Evolutionary conservation across 352 stramenopile genomes (phyloP).

Genomic region (Globisporangium yorkense): DNA sequence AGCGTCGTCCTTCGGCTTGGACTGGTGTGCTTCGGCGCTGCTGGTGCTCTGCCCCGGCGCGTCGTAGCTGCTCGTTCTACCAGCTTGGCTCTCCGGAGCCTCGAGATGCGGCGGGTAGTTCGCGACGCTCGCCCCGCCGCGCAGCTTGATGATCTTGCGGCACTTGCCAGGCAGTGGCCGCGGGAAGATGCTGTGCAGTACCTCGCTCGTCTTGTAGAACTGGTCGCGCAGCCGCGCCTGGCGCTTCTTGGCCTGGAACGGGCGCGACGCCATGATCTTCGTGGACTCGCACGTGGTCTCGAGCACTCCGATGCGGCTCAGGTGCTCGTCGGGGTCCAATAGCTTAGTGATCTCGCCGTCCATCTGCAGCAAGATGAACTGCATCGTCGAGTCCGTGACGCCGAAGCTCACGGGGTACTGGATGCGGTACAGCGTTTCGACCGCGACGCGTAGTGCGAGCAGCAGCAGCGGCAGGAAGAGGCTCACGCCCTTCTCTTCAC

Average conservation of each 20-base stretch:
- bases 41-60: neutral
- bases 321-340: constrained; percentile 44
- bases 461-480: constrained; percentile 48
- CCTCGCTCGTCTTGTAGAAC: constrained; percentile 58
- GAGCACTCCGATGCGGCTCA: constrained; percentile 46
- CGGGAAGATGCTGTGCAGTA: constrained; percentile 49
- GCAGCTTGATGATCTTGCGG: constrained; percentile 45
- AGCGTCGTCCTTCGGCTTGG: neutral
- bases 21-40: neutral
- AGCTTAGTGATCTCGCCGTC: constrained; percentile 38
- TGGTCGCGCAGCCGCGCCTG: constrained; percentile 40
- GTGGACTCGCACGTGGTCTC: constrained; percentile 57
- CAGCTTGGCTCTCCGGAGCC: neutral
- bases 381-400: constrained; percentile 25
- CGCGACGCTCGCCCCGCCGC: constrained; percentile 37
- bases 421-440: constrained; percentile 55
- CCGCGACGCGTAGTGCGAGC: constrained; percentile 46
- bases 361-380: constrained; percentile 33
- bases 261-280: constrained; percentile 29
- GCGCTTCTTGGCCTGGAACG: constrained; percentile 39
- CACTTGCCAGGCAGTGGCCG: constrained; percentile 38
- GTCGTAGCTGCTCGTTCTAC: neutral
- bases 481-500: constrained; percentile 21
- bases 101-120: constrained; percentile 29
- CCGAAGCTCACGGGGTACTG: constrained; percentile 60